phyloP scores from a whole-genome alignment of 225 moss, liverwort and hornwort species.

The Physcomitrium patens region DNA sequence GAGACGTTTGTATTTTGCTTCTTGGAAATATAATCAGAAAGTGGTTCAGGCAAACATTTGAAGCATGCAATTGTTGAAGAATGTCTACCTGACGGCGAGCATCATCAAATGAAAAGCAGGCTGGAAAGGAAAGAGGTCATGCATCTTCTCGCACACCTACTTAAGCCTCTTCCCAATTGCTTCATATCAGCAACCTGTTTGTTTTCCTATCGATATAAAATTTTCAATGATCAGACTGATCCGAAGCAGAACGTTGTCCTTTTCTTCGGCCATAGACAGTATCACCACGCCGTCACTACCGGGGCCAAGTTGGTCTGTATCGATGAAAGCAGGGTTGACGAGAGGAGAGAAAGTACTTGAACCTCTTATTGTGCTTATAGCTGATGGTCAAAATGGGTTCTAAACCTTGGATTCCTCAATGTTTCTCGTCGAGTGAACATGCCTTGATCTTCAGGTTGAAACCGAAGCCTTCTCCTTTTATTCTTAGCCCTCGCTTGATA shows the following conservation, averaged over 20 bases:
- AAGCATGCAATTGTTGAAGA: neutral
- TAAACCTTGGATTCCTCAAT: too few species aligned
- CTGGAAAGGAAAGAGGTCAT: neutral
- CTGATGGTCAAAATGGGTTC: too few species aligned
- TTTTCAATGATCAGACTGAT: neutral
- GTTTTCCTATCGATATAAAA: neutral
- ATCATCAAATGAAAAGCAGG: neutral
- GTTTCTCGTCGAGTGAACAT: too few species aligned
- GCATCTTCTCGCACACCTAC: neutral
- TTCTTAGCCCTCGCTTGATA: too few species aligned
- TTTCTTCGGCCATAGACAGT: too few species aligned
- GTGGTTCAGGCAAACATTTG: neutral
- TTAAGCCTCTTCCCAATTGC: neutral
- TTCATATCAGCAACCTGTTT: neutral
- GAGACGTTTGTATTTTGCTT: neutral
- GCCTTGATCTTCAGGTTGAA: too few species aligned
- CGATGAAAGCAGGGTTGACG: too few species aligned
- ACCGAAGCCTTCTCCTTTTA: too few species aligned
- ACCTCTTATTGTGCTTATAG: too few species aligned
- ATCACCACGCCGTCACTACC: too few species aligned
- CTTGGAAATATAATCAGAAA: neutral
- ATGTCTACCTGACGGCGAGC: slow-evolving; percentile 4
- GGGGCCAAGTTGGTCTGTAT: too few species aligned
- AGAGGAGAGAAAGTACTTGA: too few species aligned
- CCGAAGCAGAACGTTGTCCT: neutral